Evolutionary conservation across 805 yeast genomes (phyloP).

Genomic region (Wickerhamiella sergipiensis): DNA sequence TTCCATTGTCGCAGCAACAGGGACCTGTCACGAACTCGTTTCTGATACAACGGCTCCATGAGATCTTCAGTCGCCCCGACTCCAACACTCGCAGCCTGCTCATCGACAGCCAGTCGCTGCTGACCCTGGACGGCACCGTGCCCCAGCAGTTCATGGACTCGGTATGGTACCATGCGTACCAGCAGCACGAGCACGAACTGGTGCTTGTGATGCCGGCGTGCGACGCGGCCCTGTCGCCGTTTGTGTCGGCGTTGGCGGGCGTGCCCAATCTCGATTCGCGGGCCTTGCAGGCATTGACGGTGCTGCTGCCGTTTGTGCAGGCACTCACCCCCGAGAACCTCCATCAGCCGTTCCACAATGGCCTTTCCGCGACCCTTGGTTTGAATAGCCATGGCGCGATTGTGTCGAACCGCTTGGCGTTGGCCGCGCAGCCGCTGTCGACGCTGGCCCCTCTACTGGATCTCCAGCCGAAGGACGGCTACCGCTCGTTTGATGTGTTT

Average conservation of each 20-base stretch:
- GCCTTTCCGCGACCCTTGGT: slow-evolving; percentile 22
- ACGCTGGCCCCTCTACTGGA: slow-evolving; percentile 22
- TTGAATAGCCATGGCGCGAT: slow-evolving; percentile 22
- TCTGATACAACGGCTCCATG: slow-evolving; percentile 24
- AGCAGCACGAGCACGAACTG: slow-evolving; percentile 29
- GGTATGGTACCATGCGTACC: slow-evolving; percentile 28
- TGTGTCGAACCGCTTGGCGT: slow-evolving; percentile 20
- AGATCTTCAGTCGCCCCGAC: slow-evolving; percentile 16
- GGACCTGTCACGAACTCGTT: slow-evolving; percentile 23
- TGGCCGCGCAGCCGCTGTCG: slow-evolving; percentile 21
- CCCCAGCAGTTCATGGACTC: slow-evolving; percentile 24
- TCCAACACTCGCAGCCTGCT: slow-evolving; percentile 15
- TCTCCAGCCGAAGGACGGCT: slow-evolving; percentile 15
- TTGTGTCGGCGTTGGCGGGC: slow-evolving; percentile 19
- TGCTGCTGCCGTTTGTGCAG: slow-evolving; percentile 26
- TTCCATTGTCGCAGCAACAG: slow-evolving; percentile 20
- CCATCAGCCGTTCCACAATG: slow-evolving; percentile 24
- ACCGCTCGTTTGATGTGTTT: slow-evolving; percentile 26
- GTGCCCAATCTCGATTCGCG: slow-evolving; percentile 26
- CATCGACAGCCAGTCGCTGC: slow-evolving; percentile 22
- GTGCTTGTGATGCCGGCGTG: slow-evolving; percentile 23
- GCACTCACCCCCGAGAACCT: slow-evolving; percentile 26
- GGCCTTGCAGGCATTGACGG: slow-evolving; percentile 25
- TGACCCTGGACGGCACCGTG: slow-evolving; percentile 21
- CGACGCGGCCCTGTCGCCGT: slow-evolving; percentile 22